A percentile compares a stretch with the other conserved stretches of the same genome.
Conservation (phyloP, 257 asterid species). For the Verbena officinalis region DNA sequence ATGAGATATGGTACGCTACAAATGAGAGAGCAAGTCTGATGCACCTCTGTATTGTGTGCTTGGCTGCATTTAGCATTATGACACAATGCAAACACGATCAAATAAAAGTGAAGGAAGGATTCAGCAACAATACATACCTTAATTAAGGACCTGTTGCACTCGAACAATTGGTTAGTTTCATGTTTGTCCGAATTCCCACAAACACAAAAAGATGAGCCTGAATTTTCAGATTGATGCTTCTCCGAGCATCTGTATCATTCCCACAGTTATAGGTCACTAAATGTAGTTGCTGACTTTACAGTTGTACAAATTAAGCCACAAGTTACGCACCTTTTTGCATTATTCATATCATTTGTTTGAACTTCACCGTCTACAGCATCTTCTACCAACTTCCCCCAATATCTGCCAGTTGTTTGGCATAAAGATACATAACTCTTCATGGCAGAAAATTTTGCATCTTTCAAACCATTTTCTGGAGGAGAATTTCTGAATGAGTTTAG, state of each 20-base stretch:
- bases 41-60: slow-evolving; percentile 23
- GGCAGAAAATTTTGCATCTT: slow-evolving; percentile 28
- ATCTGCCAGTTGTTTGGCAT: slow-evolving; percentile 31
- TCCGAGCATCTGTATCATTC: slow-evolving; percentile 38
- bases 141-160: slow-evolving; percentile 42
- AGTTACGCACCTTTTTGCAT: slow-evolving; percentile 34
- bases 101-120: slow-evolving; percentile 19
- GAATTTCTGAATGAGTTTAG: slow-evolving; percentile 7
- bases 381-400: slow-evolving; percentile 15
- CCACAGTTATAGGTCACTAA: slow-evolving; percentile 27
- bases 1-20: slow-evolving; percentile 32
- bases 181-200: slow-evolving; percentile 48
- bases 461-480: slow-evolving; percentile 38
- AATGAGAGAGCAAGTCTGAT: slow-evolving; percentile 40
- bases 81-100: neutral
- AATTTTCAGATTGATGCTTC: slow-evolving; percentile 33
- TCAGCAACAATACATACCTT: slow-evolving; percentile 41
- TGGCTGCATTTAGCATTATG: slow-evolving; percentile 2
- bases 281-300: slow-evolving; percentile 10
- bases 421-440: slow-evolving; percentile 21
- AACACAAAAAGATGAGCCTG: slow-evolving; percentile 37
- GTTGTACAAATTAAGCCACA: slow-evolving; percentile 22
- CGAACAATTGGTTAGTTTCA: slow-evolving; percentile 33
- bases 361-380: slow-evolving; percentile 20
- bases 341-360: slow-evolving; percentile 23